Base-by-base conservation (phyloP, 2,329 filamentous ascomycete species). In the Fusarium sp. region DNA sequence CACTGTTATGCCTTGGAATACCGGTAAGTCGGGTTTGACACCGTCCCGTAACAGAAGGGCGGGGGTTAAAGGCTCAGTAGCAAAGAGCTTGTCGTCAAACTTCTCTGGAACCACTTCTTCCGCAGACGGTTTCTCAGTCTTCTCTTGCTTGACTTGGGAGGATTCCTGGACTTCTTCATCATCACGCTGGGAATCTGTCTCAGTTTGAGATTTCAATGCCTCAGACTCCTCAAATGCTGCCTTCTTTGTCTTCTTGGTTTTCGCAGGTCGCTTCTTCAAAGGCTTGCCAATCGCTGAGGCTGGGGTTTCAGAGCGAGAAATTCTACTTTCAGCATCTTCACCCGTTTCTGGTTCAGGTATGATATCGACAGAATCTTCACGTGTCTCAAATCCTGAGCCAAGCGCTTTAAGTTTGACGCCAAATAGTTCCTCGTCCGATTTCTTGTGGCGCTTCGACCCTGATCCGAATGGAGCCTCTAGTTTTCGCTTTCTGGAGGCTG, bases 401-500 rank as follows among this genome's bases (percentile, higher is more conserved):
- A 88, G 83, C 59, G 83, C 84, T 53, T 85, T 83, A 24, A 88
- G 84, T 34, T 86, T 87, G 46, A 92, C 84, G 16, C 88, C 90
- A 76, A 94, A 94, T 8, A 95, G 84, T 73, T 94, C 92, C 73
- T 95, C 92, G 62, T 95, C 92, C 0, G 85, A 85, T 77, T 93
- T 94, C 82, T 94, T 95, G 74, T 91, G 92, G 51, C 93, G 89
- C 79, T 97, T 96, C 53, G 92, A 88, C 49, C 91, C 87, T 58
- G 88, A 87, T 62, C 92, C 88, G 22, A 92, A 87, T 40, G 91
- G 89, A 4, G 64, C 63, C 42, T 92, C 88, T 42, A 93, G 85
- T 79, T 95, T 96, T 70, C 92, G 90, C 79, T 97, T 96, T 78
- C 82, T 92, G 75, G 79, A 83, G 77, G 79, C 85, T 63, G 78